These are phyloP conservation scores for Tardiomyces depauwii DNA, from an alignment of 1,139 yeast genomes.

Conservation along the genomic window DNA sequence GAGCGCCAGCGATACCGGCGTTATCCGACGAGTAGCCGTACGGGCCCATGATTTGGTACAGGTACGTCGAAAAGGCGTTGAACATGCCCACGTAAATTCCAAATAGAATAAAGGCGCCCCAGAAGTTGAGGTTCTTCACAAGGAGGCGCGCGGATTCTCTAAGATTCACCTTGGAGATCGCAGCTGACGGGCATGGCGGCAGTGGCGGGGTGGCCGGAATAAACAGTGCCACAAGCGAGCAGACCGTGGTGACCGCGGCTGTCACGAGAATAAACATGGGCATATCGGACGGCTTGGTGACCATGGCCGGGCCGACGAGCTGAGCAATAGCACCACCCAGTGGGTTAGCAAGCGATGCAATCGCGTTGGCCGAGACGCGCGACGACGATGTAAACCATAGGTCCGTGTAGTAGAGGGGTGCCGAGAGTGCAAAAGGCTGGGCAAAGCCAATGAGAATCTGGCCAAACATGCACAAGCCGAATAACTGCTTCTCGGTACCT, in stretches of 20 bases:
- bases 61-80: constrained; percentile 25
- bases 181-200: constrained; percentile 26
- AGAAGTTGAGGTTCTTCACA: constrained; percentile 11
- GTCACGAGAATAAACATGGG: constrained; percentile 20
- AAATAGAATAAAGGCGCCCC: constrained; percentile 19
- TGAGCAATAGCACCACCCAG: constrained; percentile 30
- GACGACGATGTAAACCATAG: constrained; percentile 26
- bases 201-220: constrained; percentile 19
- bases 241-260: constrained; percentile 19
- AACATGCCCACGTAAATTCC: constrained; percentile 27
- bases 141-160: constrained; percentile 16
- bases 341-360: constrained; percentile 27
- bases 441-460: constrained; percentile 27
- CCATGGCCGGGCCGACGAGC: constrained; percentile 25
- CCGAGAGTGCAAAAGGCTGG: constrained; percentile 26
- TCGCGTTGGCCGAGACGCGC: constrained; percentile 27
- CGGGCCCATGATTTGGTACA: constrained; percentile 26
- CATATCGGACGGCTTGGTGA: constrained; percentile 14
- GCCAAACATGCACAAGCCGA: constrained; percentile 24
- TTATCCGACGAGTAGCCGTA: constrained; percentile 24
- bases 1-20: constrained; percentile 27
- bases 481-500: constrained; percentile 17
- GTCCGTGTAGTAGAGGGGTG: constrained; percentile 26
- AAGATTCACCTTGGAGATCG: constrained; percentile 17
- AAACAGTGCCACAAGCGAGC: constrained; percentile 13